A percentile compares a stretch with the other conserved stretches of the same genome.
Conservation (phyloP, 495 filamentous ascomycete genomes). For the Penicillium flavigenum region DNA sequence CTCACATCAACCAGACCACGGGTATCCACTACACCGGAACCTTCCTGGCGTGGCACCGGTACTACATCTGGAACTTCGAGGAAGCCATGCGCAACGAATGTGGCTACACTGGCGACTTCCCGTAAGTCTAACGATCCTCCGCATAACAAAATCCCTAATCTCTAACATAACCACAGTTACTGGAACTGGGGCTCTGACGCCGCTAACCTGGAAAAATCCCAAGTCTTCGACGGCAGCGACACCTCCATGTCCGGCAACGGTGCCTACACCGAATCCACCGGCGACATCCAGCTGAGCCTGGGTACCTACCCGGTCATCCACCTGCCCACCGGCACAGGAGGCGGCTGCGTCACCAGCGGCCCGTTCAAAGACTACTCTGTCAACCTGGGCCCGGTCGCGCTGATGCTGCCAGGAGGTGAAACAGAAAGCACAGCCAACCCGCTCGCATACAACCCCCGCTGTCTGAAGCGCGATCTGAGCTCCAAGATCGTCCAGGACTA, state of each 20-base stretch:
- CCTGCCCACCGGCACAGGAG: conserved; percentile 54
- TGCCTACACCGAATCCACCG: conserved; percentile 37
- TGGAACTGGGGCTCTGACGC: conserved; percentile 65
- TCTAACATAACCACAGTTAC: conserved; percentile 35
- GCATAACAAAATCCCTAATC: not conserved
- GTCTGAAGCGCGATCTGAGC: conserved; percentile 65
- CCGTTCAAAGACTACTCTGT: conserved; percentile 54
- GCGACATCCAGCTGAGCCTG: conserved; percentile 23
- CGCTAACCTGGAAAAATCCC: conserved; percentile 51
- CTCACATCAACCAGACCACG: conserved; percentile 64
- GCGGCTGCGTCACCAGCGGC: conserved; percentile 62
- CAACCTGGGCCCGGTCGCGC: conserved; percentile 52
- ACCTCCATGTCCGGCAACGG: conserved; percentile 65
- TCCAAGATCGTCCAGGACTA: conserved; percentile 43
- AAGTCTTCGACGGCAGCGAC: conserved; percentile 62
- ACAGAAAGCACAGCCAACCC: conserved; percentile 20
- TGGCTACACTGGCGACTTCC: conserved; percentile 57
- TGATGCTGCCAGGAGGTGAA: conserved; percentile 32
- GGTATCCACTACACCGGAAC: conserved; percentile 63
- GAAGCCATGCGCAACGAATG: conserved; percentile 68
- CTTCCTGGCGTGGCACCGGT: conserved; percentile 71
- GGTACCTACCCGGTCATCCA: conserved; percentile 23
- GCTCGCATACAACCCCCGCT: conserved; percentile 58
- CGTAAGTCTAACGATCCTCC: conserved; percentile 17
- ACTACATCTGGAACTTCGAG: conserved; percentile 64